These are phyloP conservation scores for Rubia tinctorum DNA, from an alignment of 305 asterid genomes.

Conservation along the genomic window DNA sequence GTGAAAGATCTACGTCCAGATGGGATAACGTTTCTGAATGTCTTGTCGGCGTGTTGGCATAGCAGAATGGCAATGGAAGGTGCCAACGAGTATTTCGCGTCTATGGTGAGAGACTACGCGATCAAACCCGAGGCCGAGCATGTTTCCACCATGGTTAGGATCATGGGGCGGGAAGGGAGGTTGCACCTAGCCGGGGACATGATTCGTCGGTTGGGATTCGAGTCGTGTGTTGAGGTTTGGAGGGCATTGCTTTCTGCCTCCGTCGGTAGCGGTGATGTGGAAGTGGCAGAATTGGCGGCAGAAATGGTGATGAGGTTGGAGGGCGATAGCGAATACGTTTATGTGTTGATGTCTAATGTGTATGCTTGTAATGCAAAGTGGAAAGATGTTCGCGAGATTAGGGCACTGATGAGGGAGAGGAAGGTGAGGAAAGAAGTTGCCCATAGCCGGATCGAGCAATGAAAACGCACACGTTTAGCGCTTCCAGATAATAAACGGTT, in stretches of 20 bases:
- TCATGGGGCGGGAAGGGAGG: constrained; percentile 64
- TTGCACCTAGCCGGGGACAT: constrained; percentile 42
- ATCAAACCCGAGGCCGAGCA: constrained; percentile 66
- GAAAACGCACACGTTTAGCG: constrained; percentile 14
- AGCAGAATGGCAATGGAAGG: constrained; percentile 26
- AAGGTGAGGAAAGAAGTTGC: constrained; percentile 54
- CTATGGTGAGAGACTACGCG: constrained; percentile 48
- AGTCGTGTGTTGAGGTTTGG: constrained; percentile 56
- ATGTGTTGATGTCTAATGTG: constrained; percentile 57
- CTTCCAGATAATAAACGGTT: no score
- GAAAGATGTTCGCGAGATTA: constrained; percentile 45
- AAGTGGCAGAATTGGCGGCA: constrained; percentile 56
- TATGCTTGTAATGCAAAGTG: constrained; percentile 52
- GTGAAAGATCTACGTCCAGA: constrained; percentile 45
- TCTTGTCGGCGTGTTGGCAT: constrained; percentile 73
- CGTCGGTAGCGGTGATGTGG: constrained; percentile 42
- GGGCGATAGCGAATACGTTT: constrained; percentile 53
- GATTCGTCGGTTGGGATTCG: constrained; percentile 47
- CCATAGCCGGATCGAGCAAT: constrained; percentile 58
- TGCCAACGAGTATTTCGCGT: constrained; percentile 40
- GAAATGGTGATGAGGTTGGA: constrained; percentile 47
- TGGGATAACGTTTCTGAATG: constrained; percentile 63
- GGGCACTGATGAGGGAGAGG: constrained; percentile 60
- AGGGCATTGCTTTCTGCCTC: constrained; percentile 63
- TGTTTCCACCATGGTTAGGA: constrained; percentile 55